Base-by-base conservation (phyloP, 1,284 basidiomycete species). In the Naganishia albida region DNA sequence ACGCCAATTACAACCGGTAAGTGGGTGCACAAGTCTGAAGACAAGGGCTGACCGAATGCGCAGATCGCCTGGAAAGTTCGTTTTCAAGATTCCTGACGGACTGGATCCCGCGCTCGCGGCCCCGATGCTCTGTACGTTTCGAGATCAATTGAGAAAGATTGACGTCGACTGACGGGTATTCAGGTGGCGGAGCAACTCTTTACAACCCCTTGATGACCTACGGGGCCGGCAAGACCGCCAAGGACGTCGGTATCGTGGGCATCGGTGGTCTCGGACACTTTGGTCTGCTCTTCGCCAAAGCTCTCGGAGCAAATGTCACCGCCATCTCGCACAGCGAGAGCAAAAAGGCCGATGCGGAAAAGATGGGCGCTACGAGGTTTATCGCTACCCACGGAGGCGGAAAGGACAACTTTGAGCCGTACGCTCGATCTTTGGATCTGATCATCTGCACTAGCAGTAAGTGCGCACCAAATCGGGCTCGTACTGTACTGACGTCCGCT, bases 1-100 rank as follows among this genome's bases (percentile, higher is more conserved):
- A 82, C 68, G 73, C 75, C 42, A 79, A 80, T 66, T 75, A 77
- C 71, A 77, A 78, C 66, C 74, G 80, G n/a, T 75, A 63, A 20
- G 50, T 26, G 26, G 34, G 3, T 26, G 25, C 30, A 12, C n/a
- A n/a, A 16, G 12, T 28, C 30, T 52, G 20, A 13, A 18, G 25
- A 15, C 26, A 2, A 16, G 16, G n/a, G 55, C n/a, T 39, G 28
- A 49, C 43, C 2, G 7, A 48, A 28, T 16, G 28, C 42, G 3
- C 15, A 64, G 63, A 52, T 67, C 67, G 6, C 67, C 64, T 23
- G 62, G 62, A 26, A 83, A 82, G 66, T 88, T 86, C 71, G 86
- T 85, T 53, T 85, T 88, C 75, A 82, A 82, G 15, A 83, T 89
- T 62, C 87, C 87, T 0, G 81, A 85, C 1, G 81, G 73, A 1